A percentile compares a stretch with the other conserved stretches of the same genome.
These are phyloP conservation scores for Petasospora fabianii DNA, from an alignment of 1,139 yeast species.

Conservation along the genomic window DNA sequence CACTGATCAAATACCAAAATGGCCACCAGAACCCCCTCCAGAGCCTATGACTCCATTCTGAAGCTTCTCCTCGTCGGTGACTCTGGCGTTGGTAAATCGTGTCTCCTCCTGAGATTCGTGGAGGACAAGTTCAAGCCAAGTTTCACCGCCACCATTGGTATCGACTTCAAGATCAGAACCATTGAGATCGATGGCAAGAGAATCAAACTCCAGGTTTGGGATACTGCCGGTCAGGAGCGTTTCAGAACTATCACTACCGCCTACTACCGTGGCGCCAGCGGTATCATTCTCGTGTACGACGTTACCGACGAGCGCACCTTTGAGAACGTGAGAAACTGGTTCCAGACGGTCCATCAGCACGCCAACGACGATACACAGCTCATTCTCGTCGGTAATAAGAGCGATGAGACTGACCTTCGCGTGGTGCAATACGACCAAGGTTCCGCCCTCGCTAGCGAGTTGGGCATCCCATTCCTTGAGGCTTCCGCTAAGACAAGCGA, in stretches of 20 bases:
- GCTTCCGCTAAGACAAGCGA: slow-evolving; percentile 93
- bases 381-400: slow-evolving; percentile 91
- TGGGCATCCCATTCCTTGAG: slow-evolving; percentile 89
- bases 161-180: slow-evolving; percentile 95
- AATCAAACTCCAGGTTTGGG: slow-evolving; percentile 97
- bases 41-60: slow-evolving; percentile 92
- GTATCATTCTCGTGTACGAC: slow-evolving; percentile 92
- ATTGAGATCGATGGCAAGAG: slow-evolving; percentile 90
- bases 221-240: slow-evolving; percentile 98
- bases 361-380: slow-evolving; percentile 95
- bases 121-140: slow-evolving; percentile 97
- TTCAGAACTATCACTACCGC: slow-evolving; percentile 98
- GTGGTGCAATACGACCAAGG: slow-evolving; percentile 88
- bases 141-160: slow-evolving; percentile 95
- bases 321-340: slow-evolving; percentile 84
- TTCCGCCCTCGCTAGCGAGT: slow-evolving; percentile 78
- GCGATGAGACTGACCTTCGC: slow-evolving; percentile 75
- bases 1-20: slow-evolving; percentile 24
- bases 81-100: slow-evolving; percentile 96
- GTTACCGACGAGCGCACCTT: slow-evolving; percentile 94
- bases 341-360: slow-evolving; percentile 89
- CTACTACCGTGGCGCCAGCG: slow-evolving; percentile 98
- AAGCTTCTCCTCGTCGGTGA: slow-evolving; percentile 93
- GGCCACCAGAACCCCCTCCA: slow-evolving; percentile 62
- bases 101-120: slow-evolving; percentile 88